A percentile compares a stretch with the other conserved stretches of the same genome.
Evolutionary conservation across 1,284 basidiomycete genomes (phyloP).

Genomic region (Omphalotus olearius): DNA sequence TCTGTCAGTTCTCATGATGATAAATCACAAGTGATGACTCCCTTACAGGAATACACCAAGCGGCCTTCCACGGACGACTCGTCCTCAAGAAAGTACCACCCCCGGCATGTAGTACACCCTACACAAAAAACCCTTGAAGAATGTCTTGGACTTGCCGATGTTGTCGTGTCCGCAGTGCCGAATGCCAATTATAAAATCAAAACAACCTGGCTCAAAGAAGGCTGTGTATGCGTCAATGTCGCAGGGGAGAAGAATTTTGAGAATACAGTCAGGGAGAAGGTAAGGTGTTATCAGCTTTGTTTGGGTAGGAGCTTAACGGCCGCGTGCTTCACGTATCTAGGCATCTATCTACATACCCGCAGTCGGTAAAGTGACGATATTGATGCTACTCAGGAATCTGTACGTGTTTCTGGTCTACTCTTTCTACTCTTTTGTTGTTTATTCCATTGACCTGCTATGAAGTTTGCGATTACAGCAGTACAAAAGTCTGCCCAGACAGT

Average conservation of each 20-base stretch:
- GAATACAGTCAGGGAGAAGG: constrained; percentile 87
- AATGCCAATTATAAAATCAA: constrained; percentile 85
- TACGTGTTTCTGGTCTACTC: constrained; percentile 32
- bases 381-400: constrained; percentile 95
- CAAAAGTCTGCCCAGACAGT: constrained; percentile 33
- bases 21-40: neutral
- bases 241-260: constrained; percentile 98
- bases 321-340: constrained; percentile 34
- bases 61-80: constrained; percentile 52
- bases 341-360: constrained; percentile 90
- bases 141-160: constrained; percentile 80
- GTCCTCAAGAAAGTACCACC: constrained; percentile 57
- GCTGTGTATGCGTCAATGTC: constrained; percentile 91
- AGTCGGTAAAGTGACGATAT: constrained; percentile 95
- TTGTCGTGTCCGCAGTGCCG: constrained; percentile 90
- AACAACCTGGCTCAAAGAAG: constrained; percentile 88
- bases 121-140: constrained; percentile 56
- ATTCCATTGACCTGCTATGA: constrained; percentile 7
- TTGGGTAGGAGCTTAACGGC: neutral
- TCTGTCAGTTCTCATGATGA: neutral
- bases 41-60: constrained; percentile 78
- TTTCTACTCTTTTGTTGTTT: neutral
- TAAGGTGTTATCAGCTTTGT: constrained; percentile 27
- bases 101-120: constrained; percentile 80
- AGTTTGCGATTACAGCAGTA: constrained; percentile 76